Conservation (phyloP, 495 filamentous ascomycete genomes). For the Friedmanniomyces simplex region DNA sequence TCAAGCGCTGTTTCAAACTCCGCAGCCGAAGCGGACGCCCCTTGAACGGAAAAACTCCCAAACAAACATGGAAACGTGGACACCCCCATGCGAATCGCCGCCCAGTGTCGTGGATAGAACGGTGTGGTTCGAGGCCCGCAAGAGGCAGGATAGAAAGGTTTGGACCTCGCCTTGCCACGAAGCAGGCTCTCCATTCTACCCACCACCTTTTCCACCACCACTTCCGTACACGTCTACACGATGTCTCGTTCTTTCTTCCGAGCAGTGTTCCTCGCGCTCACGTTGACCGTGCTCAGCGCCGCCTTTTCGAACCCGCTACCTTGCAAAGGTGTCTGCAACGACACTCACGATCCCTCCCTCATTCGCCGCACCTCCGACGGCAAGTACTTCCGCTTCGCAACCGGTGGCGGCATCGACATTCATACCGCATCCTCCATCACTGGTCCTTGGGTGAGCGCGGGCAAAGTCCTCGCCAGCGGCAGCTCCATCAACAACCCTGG, state of each 20-base stretch:
- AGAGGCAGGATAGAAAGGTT: too few relatives aligned
- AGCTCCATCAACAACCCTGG: slow-evolving; percentile 41
- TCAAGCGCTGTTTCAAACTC: too few relatives aligned
- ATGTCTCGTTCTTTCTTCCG: background rate
- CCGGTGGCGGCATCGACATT: slow-evolving; percentile 49
- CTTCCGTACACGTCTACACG: too few relatives aligned
- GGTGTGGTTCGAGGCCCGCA: too few relatives aligned
- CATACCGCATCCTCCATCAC: slow-evolving; percentile 45
- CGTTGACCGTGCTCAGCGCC: background rate
- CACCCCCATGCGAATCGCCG: too few relatives aligned
- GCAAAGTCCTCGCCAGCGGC: slow-evolving; percentile 47
- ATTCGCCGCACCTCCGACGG: slow-evolving; percentile 53
- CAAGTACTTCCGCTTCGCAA: slow-evolving; percentile 64
- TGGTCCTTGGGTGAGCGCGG: slow-evolving; percentile 55
- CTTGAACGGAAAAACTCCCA: too few relatives aligned
- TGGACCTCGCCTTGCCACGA: too few relatives aligned
- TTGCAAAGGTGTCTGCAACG: slow-evolving; percentile 51
- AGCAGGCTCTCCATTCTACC: too few relatives aligned
- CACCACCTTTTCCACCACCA: too few relatives aligned
- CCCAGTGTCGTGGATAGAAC: too few relatives aligned
- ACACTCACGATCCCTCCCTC: slow-evolving; percentile 54
- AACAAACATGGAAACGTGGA: too few relatives aligned
- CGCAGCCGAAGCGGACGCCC: too few relatives aligned
- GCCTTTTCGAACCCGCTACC: slow-evolving; percentile 36
- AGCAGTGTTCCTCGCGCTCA: background rate